Conservation (phyloP, 2,329 filamentous ascomycete species). For the Cladobotryum mycophilum region DNA sequence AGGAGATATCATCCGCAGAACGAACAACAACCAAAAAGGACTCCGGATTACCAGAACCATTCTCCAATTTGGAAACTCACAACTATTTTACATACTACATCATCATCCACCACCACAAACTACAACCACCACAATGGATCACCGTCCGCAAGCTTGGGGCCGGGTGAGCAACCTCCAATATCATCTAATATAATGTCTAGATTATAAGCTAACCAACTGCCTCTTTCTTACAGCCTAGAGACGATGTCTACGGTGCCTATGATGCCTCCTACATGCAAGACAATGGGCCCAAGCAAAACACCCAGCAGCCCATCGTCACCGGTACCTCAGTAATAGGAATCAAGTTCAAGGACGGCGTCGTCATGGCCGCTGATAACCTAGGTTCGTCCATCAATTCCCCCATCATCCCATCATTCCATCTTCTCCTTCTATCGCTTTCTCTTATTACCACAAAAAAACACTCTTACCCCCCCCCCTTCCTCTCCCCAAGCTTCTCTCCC, state of each 20-base stretch:
- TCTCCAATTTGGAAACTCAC: neutral
- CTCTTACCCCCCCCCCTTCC: neutral
- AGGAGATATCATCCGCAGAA: no score
- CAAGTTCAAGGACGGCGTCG: conserved; percentile 94
- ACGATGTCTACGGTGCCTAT: conserved; percentile 94
- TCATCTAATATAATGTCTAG: neutral
- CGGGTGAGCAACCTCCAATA: conserved; percentile 47
- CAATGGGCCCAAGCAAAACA: conserved; percentile 71
- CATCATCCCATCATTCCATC: neutral
- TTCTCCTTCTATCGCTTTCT: no score
- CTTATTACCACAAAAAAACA: no score
- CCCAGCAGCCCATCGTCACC: conserved; percentile 88
- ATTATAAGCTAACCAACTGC: neutral
- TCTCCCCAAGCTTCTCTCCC: neutral
- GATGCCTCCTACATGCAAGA: conserved; percentile 76
- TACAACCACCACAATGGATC: conserved; percentile 50
- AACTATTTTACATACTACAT: conserved; percentile 1
- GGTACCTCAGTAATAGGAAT: conserved; percentile 92
- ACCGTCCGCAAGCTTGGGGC: conserved; percentile 67
- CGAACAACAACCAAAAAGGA: neutral
- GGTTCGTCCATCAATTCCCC: conserved; percentile 46
- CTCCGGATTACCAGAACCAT: neutral
- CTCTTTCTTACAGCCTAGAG: conserved; percentile 63
- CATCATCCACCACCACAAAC: conserved; percentile 9
- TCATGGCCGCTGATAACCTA: conserved; percentile 94